These are phyloP conservation scores for Juncus inflexus DNA, from an alignment of 176 grass and related monocot genomes.

Conservation along the genomic window DNA sequence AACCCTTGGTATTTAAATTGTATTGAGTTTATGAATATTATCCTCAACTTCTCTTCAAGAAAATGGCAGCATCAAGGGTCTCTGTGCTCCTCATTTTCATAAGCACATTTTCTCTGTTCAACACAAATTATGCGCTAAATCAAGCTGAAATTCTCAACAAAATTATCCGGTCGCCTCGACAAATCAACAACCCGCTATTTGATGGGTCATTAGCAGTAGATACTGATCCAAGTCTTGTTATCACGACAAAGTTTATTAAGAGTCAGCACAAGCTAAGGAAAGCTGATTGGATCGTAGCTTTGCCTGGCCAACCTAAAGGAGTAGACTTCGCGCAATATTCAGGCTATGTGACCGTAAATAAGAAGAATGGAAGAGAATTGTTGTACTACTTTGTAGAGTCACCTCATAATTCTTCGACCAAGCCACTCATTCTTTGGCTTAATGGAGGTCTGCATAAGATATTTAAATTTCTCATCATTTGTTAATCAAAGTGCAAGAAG, in stretches of 20 bases:
- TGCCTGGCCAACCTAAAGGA: constrained; percentile 68
- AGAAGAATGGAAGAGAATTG: constrained; percentile 50
- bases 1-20: too few relatives aligned
- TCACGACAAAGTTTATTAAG: neutral
- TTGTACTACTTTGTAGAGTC: constrained; percentile 98
- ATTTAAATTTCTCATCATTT: neutral
- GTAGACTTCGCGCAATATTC: constrained; percentile 79
- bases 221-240: neutral
- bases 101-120: constrained; percentile 8
- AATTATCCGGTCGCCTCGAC: neutral
- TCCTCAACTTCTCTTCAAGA: neutral
- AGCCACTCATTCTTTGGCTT: constrained; percentile 94
- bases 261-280: constrained; percentile 5
- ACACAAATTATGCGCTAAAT: constrained; percentile 18
- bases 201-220: neutral
- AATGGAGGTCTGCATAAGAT: constrained; percentile 59
- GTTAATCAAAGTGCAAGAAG: neutral
- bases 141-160: constrained; percentile 16
- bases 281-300: constrained; percentile 43
- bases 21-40: too few relatives aligned
- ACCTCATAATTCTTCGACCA: constrained; percentile 66
- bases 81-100: constrained; percentile 15
- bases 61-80: constrained; percentile 1
- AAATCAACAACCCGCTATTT: neutral
- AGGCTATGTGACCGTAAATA: constrained; percentile 76